Evolutionary conservation across 352 stramenopile species (phyloP), one percentile per base, ranked within the genome.

Genomic region (Phytophthora ohioensis): DNA sequence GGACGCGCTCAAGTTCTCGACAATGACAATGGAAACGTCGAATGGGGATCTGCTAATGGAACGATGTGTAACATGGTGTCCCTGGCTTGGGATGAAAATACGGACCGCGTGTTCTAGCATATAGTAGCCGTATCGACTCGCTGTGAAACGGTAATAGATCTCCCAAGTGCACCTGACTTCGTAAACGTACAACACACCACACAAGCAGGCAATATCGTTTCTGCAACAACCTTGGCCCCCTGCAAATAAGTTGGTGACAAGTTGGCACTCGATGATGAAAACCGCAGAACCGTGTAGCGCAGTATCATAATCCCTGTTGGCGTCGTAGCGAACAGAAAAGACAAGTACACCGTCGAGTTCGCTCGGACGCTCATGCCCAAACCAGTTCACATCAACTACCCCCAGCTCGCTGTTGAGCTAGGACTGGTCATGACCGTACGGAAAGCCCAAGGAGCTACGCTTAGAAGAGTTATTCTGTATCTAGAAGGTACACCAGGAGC

Each of bases 1-100:
- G 43, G 5, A 51, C 8, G 7, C 21, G 43, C 43, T 51, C 43
- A 51, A 15, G 12, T 32, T 12, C 43, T 51, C 10, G 43, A 51
- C 7, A 51, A 51, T 32, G 43, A 17, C 2, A 51, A 51, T 17
- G 43, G 43, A 31, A 51, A 51, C 43, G 43, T 51, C n/a, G n/a
- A 51, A 32, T 51, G 43, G 43, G 17, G 43, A 11, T 0, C 32
- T 32, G 43, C 43, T 13, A 51, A 51, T 17, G 43, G 43, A 13
- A 51, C n/a, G 11, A 15, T 51, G 7, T 35, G 43, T 11, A 51
- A 51, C 2, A 7, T 51, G n/a, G 43, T 51, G n/a, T 51, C 43
- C 7, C 43, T 51, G 2, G 43, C 43, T 5, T 51, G 43, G 43
- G 12, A 51, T 51, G 21, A 32, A 8, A 32, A 4, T 51, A 51